phyloP scores from a whole-genome alignment of 73 alveolate species.

The Paramecium sexaurelia region DNA sequence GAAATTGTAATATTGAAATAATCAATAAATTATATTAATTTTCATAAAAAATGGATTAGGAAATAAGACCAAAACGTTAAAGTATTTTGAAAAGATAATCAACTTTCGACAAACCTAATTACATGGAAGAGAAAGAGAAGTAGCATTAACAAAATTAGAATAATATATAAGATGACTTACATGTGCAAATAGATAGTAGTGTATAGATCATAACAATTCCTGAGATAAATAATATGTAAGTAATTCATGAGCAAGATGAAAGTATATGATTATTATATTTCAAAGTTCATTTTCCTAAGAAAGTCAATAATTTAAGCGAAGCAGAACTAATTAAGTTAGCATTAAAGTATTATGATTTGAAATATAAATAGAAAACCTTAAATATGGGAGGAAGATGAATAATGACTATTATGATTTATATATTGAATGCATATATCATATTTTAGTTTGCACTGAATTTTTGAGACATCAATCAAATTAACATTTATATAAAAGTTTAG shows the following conservation, averaged over 20 bases:
- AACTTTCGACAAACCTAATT: constrained; percentile 10
- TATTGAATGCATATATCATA: constrained; percentile 9
- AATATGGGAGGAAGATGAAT: constrained; percentile 39
- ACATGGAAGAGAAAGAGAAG: constrained; percentile 42
- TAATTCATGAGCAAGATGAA: neutral
- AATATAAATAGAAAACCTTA: constrained; percentile 2
- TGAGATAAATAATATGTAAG: neutral
- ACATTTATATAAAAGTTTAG: no score
- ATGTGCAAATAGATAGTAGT: neutral
- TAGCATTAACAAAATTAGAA: neutral
- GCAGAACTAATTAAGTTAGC: constrained; percentile 24
- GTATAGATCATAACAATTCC: neutral
- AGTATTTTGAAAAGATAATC: constrained; percentile 37
- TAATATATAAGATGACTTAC: neutral
- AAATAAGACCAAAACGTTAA: neutral
- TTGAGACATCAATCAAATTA: neutral
- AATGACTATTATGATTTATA: constrained; percentile 4
- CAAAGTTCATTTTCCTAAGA: constrained; percentile 5
- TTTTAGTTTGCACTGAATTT: neutral
- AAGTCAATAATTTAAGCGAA: constrained; percentile 2
- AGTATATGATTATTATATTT: neutral
- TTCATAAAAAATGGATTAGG: neutral
- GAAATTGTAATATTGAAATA: neutral
- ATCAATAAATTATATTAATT: neutral
- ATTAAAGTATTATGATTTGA: neutral